phyloP scores from a whole-genome alignment of 1,284 basidiomycete species.

The Fomitiporia mediterranea region DNA sequence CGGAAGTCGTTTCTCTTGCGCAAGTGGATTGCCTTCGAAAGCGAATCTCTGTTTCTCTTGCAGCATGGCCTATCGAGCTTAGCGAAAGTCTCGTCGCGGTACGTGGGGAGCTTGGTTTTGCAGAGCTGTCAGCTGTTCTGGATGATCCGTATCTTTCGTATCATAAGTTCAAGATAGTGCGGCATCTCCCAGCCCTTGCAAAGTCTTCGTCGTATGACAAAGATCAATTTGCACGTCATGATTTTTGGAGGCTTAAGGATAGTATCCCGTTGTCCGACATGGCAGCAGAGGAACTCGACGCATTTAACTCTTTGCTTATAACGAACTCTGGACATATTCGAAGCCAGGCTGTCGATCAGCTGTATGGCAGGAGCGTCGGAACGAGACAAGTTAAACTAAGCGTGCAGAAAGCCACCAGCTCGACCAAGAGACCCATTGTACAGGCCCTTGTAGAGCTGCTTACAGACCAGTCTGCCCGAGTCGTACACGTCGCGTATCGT shows the following conservation, averaged over 20 bases:
- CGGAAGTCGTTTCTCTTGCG: constrained; percentile 41
- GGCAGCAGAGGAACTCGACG: constrained; percentile 60
- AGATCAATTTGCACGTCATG: constrained; percentile 47
- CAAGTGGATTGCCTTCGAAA: constrained; percentile 34
- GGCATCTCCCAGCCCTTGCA: constrained; percentile 49
- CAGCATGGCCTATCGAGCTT: constrained; percentile 67
- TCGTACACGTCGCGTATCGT: constrained; percentile 54
- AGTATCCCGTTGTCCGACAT: constrained; percentile 55
- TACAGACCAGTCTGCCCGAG: constrained; percentile 43
- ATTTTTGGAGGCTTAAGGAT: constrained; percentile 82
- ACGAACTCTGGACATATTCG: constrained; percentile 52
- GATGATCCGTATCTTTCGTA: constrained; percentile 51
- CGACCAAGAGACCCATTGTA: constrained; percentile 46
- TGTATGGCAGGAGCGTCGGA: constrained; percentile 38
- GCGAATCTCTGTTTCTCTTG: constrained; percentile 52
- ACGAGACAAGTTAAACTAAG: constrained; percentile 25
- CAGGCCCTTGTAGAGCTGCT: constrained; percentile 54
- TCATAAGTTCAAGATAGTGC: constrained; percentile 74
- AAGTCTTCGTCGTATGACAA: constrained; percentile 34
- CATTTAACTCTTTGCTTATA: constrained; percentile 73
- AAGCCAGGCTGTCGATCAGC: constrained; percentile 53
- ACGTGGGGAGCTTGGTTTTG: constrained; percentile 40
- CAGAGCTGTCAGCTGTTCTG: constrained; percentile 49
- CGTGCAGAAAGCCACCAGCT: constrained; percentile 22
- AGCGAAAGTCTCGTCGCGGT: constrained; percentile 40